A percentile compares a stretch with the other conserved stretches of the same genome.
Evolutionary conservation across 2,329 filamentous ascomycete genomes (phyloP).

Genomic region (Dendrostoma leiphaemia): DNA sequence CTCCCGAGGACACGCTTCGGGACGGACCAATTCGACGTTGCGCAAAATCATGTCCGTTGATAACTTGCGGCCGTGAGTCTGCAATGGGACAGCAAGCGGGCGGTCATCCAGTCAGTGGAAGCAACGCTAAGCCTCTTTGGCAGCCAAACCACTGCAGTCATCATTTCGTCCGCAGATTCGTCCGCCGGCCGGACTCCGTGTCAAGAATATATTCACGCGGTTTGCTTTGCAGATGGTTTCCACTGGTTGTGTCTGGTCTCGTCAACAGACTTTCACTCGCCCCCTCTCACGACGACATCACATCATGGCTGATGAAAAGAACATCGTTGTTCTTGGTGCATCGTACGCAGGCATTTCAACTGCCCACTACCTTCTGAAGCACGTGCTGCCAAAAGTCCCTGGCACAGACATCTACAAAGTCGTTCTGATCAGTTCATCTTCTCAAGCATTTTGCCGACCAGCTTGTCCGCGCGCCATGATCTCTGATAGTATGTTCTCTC

Average conservation of each 20-base stretch:
- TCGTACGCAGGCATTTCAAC: conserved; percentile 50
- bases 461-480: conserved; percentile 46
- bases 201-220: not conserved
- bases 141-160: not conserved
- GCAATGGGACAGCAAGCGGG: too few species aligned
- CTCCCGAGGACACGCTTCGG: too few species aligned
- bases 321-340: conserved; percentile 51
- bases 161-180: not conserved
- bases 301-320: conserved; percentile 22
- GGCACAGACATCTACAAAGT: conserved; percentile 37
- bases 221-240: too few species aligned
- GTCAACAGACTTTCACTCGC: too few species aligned
- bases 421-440: conserved; percentile 40
- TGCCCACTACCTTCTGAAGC: conserved; percentile 53
- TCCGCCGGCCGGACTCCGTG: not conserved
- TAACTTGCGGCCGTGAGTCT: too few species aligned
- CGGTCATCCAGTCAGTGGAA: too few species aligned
- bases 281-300: not conserved
- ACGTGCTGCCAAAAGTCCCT: conserved; percentile 42
- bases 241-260: too few species aligned
- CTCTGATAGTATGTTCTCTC: conserved; percentile 40
- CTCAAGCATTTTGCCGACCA: conserved; percentile 39
- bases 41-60: too few species aligned
- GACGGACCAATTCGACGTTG: too few species aligned
- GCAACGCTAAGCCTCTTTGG: not conserved